These are phyloP conservation scores for Didymella sp. DNA, from an alignment of 2,329 filamentous ascomycete genomes.

Conservation along the genomic window DNA sequence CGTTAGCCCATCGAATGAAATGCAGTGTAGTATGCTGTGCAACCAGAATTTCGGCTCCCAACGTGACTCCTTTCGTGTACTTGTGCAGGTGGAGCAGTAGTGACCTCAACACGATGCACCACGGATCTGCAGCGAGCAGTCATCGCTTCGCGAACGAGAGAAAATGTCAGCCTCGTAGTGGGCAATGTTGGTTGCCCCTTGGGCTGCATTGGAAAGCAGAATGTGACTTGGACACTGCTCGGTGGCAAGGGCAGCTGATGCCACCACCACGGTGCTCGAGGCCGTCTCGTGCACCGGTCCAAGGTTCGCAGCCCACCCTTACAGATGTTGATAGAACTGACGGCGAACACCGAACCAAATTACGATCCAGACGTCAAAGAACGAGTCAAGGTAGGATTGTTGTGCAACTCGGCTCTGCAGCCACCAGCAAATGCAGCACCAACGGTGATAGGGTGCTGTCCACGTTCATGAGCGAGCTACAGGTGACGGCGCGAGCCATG, in stretches of 20 bases:
- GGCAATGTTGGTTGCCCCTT: constrained; percentile 9
- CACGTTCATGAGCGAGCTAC: constrained; percentile 23
- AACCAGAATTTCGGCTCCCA: constrained; percentile 25
- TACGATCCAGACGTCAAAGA: not conserved
- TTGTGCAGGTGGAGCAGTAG: constrained; percentile 24
- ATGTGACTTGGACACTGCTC: constrained; percentile 14
- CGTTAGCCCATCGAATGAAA: constrained; percentile 27
- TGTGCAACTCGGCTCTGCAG: not conserved
- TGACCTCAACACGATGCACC: constrained; percentile 2
- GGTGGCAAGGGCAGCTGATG: constrained; percentile 35
- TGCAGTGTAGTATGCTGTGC: constrained; percentile 30
- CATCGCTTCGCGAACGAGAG: not conserved
- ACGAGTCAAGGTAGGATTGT: not conserved
- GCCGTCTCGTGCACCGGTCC: constrained; percentile 18
- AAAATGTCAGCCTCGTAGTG: constrained; percentile 2
- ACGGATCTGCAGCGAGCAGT: constrained; percentile 12
- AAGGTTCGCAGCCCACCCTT: constrained; percentile 20
- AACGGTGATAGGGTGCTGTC: constrained; percentile 9
- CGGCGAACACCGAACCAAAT: not conserved
- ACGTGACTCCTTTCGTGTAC: constrained; percentile 29
- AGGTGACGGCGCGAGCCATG: constrained; percentile 24
- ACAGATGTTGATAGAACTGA: not conserved
- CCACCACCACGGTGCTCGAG: constrained; percentile 12
- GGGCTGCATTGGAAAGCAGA: constrained; percentile 4
- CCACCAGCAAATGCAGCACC: constrained; percentile 13